Base-by-base conservation (phyloP, 805 yeast genomes). In the Pichia occidentalis region DNA sequence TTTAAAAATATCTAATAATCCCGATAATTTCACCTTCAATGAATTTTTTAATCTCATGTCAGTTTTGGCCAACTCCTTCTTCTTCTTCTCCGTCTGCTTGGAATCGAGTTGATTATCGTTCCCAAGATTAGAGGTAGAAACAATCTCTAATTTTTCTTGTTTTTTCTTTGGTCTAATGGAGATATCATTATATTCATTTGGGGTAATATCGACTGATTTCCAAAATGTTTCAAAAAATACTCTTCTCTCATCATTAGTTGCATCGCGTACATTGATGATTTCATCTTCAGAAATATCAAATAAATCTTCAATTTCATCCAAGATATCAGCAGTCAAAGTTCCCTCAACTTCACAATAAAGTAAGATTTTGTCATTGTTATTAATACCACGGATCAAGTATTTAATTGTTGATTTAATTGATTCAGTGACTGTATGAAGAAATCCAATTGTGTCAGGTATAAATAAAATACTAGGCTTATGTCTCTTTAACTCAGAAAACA, bases 1-100 rank as follows among this genome's bases (percentile, higher is more conserved):
- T 56, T 88, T 87, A 65, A 90, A 83, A 17, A 85, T 61, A 46
- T 92, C 97, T 92, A 92, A 84, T 28, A 92, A 63, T 1, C 85
- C 88, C 5, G 95, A 80, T 22, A 92, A 67, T 57, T 84, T 87
- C 42, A 92, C 77, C 59, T 90, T 92, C 40, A 92, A 63, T 12
- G 84, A 69, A 56, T 90, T 90, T 56, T 87, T 87, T 42, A 90
- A 64, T 50, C 82, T 77, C 68, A 85, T 80, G 56, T 92, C 97
- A 40, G 70, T 69, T 34, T 44, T 47, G 8, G 53, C 52, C 10
- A 41, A 22, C 35, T 56, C 57, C 40, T 76, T 76, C 34, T 66
- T 72, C 37, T 30, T 42, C 47, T 3, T 32, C 29, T 12, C n/a
- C 34, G 17, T 17, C 28, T 30, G 22, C n/a, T n/a, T n/a, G n/a